These are phyloP conservation scores for Leccinum subgranulosum DNA, from an alignment of 768 basidiomycete genomes.

Conservation along the genomic window DNA sequence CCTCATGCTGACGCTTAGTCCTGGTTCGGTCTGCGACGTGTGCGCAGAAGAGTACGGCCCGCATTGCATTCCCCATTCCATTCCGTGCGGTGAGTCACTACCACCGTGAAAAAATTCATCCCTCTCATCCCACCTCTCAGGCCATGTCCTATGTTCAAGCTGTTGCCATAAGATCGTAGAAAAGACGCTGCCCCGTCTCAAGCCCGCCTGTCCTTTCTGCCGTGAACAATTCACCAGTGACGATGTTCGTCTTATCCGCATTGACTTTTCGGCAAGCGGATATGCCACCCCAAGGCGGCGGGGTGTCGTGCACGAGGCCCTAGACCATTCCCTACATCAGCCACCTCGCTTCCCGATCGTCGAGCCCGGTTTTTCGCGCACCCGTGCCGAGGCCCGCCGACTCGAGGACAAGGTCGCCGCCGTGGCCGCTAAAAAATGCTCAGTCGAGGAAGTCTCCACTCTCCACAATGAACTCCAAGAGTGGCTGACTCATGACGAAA, in stretches of 20 bases:
- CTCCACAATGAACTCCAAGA: slow-evolving; percentile 78
- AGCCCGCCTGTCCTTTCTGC: slow-evolving; percentile 84
- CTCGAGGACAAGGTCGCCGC: slow-evolving; percentile 77
- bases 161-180: slow-evolving; percentile 81
- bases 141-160: slow-evolving; percentile 74
- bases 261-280: slow-evolving; percentile 69
- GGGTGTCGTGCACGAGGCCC: slow-evolving; percentile 46
- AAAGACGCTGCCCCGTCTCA: slow-evolving; percentile 67
- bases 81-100: slow-evolving; percentile 63
- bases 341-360: slow-evolving; percentile 47
- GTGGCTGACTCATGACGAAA: slow-evolving; percentile 63
- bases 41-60: slow-evolving; percentile 84
- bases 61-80: slow-evolving; percentile 72
- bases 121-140: slow-evolving; percentile 35
- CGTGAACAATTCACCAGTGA: slow-evolving; percentile 69
- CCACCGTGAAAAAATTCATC: slow-evolving; percentile 22
- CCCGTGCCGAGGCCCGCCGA: slow-evolving; percentile 55
- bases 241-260: slow-evolving; percentile 71
- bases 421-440: slow-evolving; percentile 82
- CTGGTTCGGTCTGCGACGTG: slow-evolving; percentile 85
- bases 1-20: slow-evolving; percentile 76
- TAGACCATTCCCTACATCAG: slow-evolving; percentile 38
- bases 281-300: slow-evolving; percentile 65
- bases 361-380: slow-evolving; percentile 39
- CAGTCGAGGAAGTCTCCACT: slow-evolving; percentile 77